Conservation (phyloP, 495 filamentous ascomycete species). For the Xylaria venustula region DNA sequence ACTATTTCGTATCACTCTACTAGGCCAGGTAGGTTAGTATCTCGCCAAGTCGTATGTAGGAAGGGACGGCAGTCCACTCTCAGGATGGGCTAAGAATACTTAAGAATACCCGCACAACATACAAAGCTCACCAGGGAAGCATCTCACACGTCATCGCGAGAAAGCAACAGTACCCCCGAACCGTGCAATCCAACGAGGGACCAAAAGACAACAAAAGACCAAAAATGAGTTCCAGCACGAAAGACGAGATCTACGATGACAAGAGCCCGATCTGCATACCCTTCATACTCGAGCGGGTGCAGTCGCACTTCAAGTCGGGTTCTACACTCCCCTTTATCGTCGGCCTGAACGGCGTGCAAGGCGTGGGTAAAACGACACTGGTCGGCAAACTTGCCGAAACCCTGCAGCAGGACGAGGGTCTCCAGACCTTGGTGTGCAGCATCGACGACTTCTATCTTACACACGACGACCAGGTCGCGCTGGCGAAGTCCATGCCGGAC, state of each 20-base stretch:
- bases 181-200: too few species aligned
- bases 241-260: conserved; percentile 68
- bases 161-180: too few species aligned
- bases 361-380: conserved; percentile 88
- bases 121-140: too few species aligned
- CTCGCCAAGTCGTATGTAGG: too few species aligned
- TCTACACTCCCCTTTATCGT: conserved; percentile 52
- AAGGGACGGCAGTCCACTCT: too few species aligned
- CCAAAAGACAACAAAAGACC: too few species aligned
- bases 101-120: too few species aligned
- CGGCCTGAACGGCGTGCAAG: conserved; percentile 71
- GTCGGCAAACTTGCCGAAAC: conserved; percentile 66
- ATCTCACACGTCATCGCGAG: too few species aligned
- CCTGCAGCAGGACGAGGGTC: conserved; percentile 63
- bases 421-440: conserved; percentile 74
- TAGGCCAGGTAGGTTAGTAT: too few species aligned
- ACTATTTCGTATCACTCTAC: too few species aligned
- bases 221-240: too few species aligned
- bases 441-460: conserved; percentile 91
- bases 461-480: conserved; percentile 65
- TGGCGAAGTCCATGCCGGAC: conserved; percentile 61
- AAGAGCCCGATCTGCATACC: conserved; percentile 84
- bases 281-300: conserved; percentile 71
- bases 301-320: conserved; percentile 45
- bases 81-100: too few species aligned